phyloP scores from a whole-genome alignment of 2,329 filamentous ascomycete species.

The Xylariaceae sp. region DNA sequence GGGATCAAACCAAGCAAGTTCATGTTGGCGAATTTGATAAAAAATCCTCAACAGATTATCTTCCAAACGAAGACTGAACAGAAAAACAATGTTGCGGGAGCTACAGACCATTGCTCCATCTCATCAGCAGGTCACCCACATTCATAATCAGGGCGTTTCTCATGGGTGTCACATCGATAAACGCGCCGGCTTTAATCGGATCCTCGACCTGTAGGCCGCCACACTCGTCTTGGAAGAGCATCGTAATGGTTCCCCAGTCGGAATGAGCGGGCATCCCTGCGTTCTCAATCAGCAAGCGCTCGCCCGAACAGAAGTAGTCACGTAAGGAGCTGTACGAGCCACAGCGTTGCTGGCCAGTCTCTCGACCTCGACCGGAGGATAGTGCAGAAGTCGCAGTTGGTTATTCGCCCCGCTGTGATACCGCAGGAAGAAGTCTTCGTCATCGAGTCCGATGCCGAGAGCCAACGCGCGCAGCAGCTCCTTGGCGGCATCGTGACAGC shows the following conservation, averaged over 20 bases:
- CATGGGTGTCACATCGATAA: conserved; percentile 32
- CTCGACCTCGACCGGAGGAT: conserved; percentile 42
- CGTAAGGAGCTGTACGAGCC: conserved; percentile 35
- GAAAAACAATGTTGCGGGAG: background rate
- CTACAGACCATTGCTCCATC: conserved; percentile 36
- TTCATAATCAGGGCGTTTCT: conserved; percentile 33
- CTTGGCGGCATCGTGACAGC: conserved; percentile 37
- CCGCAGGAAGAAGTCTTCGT: conserved; percentile 39
- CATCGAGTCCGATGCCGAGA: conserved; percentile 40
- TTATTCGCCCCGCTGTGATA: conserved; percentile 54
- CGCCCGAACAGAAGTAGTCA: too few relatives aligned
- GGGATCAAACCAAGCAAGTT: background rate
- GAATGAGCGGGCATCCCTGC: conserved; percentile 30
- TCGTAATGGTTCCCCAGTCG: conserved; percentile 37
- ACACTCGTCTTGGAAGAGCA: conserved; percentile 42
- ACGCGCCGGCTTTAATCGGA: conserved; percentile 27
- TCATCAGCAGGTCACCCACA: conserved; percentile 35
- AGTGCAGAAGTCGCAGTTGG: conserved; percentile 58
- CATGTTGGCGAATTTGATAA: too few relatives aligned
- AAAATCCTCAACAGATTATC: too few relatives aligned
- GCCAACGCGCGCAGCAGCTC: conserved; percentile 42
- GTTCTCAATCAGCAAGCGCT: too few relatives aligned
- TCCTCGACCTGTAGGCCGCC: conserved; percentile 45
- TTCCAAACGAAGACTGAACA: too few relatives aligned
- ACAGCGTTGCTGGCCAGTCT: conserved; percentile 37